phyloP scores from a whole-genome alignment of 73 alveolate species.

The Loxodes magnus region DNA sequence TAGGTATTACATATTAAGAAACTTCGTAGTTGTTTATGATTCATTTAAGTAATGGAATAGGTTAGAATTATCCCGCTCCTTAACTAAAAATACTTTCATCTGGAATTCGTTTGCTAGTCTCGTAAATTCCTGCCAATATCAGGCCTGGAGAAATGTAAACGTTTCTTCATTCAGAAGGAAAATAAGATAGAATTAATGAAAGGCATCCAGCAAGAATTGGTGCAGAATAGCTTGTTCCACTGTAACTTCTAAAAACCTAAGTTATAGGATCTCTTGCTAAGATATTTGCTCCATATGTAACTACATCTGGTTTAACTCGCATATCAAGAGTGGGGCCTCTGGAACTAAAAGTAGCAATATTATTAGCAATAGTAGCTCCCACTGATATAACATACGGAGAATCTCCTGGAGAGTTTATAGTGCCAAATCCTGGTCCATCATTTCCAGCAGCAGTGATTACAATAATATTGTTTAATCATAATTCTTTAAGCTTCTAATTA shows the following conservation, averaged over 20 bases:
- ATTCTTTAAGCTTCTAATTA: slow-evolving; percentile 26
- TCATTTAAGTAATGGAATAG: slow-evolving; percentile 1
- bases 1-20: not conserved
- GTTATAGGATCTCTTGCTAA: not conserved
- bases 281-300: slow-evolving; percentile 25
- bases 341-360: slow-evolving; percentile 38
- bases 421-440: slow-evolving; percentile 51
- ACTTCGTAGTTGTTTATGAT: not conserved
- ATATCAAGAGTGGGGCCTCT: slow-evolving; percentile 49
- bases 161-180: not conserved
- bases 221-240: slow-evolving; percentile 48
- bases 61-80: slow-evolving; percentile 40
- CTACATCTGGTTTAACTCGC: slow-evolving; percentile 38
- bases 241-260: slow-evolving; percentile 14
- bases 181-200: slow-evolving; percentile 20
- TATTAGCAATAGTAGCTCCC: slow-evolving; percentile 24
- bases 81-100: slow-evolving; percentile 21
- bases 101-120: slow-evolving; percentile 18
- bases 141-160: slow-evolving; percentile 21
- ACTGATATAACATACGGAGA: slow-evolving; percentile 39
- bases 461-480: slow-evolving; percentile 22
- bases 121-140: slow-evolving; percentile 18
- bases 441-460: slow-evolving; percentile 47
- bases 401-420: slow-evolving; percentile 51
- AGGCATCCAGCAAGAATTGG: slow-evolving; percentile 37